These are phyloP conservation scores for Coemansia sp. DNA, from an alignment of 192 early-diverging fungal species.

Conservation along the genomic window DNA sequence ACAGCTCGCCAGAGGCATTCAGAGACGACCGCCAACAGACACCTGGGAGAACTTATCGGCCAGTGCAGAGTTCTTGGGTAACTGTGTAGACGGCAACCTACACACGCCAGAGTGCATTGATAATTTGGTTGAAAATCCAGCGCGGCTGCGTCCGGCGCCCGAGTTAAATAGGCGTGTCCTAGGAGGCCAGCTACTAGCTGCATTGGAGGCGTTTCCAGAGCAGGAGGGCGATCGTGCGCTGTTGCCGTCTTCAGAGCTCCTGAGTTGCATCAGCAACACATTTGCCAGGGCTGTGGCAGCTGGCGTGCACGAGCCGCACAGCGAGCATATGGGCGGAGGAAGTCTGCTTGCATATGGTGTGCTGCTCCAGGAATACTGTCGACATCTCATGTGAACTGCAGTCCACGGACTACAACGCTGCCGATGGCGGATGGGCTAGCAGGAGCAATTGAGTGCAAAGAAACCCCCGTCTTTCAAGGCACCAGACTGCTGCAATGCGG, in stretches of 20 bases:
- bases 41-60: conserved; percentile 15
- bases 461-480: not conserved
- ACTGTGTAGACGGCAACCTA: conserved; percentile 2
- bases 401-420: too few species aligned
- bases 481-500: not conserved
- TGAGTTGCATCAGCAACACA: conserved; percentile 30
- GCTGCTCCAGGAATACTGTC: conserved; percentile 45
- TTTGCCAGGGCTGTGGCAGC: conserved; percentile 25
- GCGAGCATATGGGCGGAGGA: conserved; percentile 40
- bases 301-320: conserved; percentile 8
- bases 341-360: conserved; percentile 48
- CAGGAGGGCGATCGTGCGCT: conserved; percentile 10
- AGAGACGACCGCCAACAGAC: not conserved
- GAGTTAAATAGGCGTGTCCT: not conserved
- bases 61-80: conserved; percentile 28
- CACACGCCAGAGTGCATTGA: conserved; percentile 16
- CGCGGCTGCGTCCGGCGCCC: not conserved
- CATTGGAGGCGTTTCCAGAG: conserved; percentile 11
- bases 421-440: too few species aligned
- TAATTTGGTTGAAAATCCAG: conserved; percentile 17
- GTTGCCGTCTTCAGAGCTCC: conserved; percentile 50
- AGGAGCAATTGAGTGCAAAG: not conserved
- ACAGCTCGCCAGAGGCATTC: not conserved
- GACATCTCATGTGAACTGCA: conserved; percentile 17
- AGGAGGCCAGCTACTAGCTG: conserved; percentile 6